Evolutionary conservation across 2,329 filamentous ascomycete genomes (phyloP), one percentile per base, ranked within the genome.

Genomic region (Colletotrichum sp.): DNA sequence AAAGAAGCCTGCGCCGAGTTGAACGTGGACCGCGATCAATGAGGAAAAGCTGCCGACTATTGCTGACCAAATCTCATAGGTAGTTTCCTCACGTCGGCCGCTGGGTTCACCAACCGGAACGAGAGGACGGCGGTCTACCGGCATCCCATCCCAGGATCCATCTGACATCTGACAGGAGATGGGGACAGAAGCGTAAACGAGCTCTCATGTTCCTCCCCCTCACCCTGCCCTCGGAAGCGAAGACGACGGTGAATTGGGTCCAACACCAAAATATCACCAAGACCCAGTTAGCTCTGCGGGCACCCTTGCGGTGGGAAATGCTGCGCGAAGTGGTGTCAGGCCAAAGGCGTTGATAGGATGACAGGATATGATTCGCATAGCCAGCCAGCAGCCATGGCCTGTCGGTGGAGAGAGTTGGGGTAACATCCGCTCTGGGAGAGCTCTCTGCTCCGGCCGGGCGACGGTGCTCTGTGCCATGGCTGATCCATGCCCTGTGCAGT

Each of bases 131-230:
- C 34, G 33, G 24, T 67, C 31, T 43, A 47, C 51, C 51, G 21
- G 47, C 54, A 36, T 54, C 11, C 43, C 43, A 51, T 51, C 43
- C n/a, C 43, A 47, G 38, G 54, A 66, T 21, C 57, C 55, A 57
- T 57, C 61, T 66, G 54, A 70, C 55, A 73, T 70, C 61, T 73
- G 67, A 73, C 43, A n/a, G n/a, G 18, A 51, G 36, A 29, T 13
- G 8, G 13, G 21, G 15, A 15, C 2, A 58, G 27, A 27, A 7
- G 8, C 43, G 43, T 51, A 21, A 33, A 36, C 57, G 57, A 61
- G 57, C 31, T 34, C 55, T 33, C 55, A n/a, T 13, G 27, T n/a
- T 33, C 3, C 31, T 33, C 58, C 58, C 21, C 59, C 13, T 62
- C 59, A n/a, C 11, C 54, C 29, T 29, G 29, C 57, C 36, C 69